Evolutionary conservation across 805 yeast genomes (phyloP), one percentile per base, ranked within the genome.

Genomic region (Barnettozyma wickerhamii): DNA sequence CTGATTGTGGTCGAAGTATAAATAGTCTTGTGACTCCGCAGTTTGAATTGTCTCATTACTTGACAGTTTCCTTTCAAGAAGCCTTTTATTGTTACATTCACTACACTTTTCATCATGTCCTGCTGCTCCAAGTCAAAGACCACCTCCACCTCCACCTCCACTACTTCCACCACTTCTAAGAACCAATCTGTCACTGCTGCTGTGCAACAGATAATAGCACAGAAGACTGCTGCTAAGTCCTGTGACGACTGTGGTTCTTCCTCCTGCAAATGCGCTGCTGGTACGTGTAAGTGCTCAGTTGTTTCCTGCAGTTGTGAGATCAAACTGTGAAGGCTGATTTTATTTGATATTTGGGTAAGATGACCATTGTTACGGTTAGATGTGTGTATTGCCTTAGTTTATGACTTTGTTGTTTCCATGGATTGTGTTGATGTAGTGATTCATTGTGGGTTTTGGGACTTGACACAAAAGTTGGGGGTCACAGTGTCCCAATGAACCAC

Each of bases 231-330:
- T 33, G 55, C 55, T 20, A 42, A 46, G n/a, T 41, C 40, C 33
- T 52, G 56, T 38, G 33, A 44, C 5, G 41, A 48, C 23, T 55
- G 59, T 39, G 57, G 57, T 7, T 43, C 50, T 32, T 34, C 57
- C 12, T 33, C 53, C 21, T 56, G 60, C 38, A 56, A 50, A 38
- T 56, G 60, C 47, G 51, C 51, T 15, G 52, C 48, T 30, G 56
- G 49, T 33, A 30, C 40, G 21, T 56, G 60, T 45, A 47, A 53
- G 38, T 56, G 60, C 39, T 24, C 51, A 13, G 45, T 53, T n/a
- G 33, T 30, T 15, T 43, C 48, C 6, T 56, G 60, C 37, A 39
- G 35, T 38, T 55, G 59, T 41, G 51, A 45, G 33, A 42, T 52
- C 40, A 54, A 45, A 43, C 46, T 55, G 45, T 55, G 33, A 23